Base-by-base conservation (phyloP, 257 asterid species). In the Cruciata laevipes region DNA sequence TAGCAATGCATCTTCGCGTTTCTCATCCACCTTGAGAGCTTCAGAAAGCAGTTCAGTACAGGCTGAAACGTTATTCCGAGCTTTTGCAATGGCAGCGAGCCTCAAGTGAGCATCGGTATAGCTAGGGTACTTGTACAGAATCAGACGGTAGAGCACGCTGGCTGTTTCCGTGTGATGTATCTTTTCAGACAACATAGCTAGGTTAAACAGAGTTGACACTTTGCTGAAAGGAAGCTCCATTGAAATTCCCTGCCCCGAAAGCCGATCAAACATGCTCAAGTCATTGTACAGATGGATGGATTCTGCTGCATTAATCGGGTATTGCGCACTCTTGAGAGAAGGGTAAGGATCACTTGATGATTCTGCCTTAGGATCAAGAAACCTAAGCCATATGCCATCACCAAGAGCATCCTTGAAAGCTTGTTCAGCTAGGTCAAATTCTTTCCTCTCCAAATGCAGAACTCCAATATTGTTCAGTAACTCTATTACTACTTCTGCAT, bases 51-150 rank as follows among this genome's bases (percentile, higher is more conserved):
- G 88, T 81, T 93, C 99, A 40, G 85, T 83, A 77, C 97, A 84
- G 53, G 84, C 83, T 76, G 83, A 91, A 68, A 93, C 90, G 70
- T 85, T 85, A 80, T 85, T 90, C 71, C 88, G 90, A 77, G 97
- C 88, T 87, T 85, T 93, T 62, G 91, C 94, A 73, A 93, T 86
- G 67, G 97, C 96, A 71, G 97, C 97, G 66, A 93, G 95, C 81
- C 99, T 88, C 89, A 93, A 76, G 83, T 85, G 82, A 65, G 95
- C 93, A 85, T 94, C 99, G 25, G 87, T 79, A 71, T 94, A 93
- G 33, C 83, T 94, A 67, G 95, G 96, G 75, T 81, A 88, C 99
- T 94, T 90, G 73, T 79, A 90, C 49, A 85, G 52, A 75, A 94
- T 94, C 61, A 90, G 85, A 38, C 95, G 97, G 73, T 90, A 94